phyloP scores from a whole-genome alignment of 2,329 filamentous ascomycete genomes.

The Immersiporthe knoxdaviesiana region DNA sequence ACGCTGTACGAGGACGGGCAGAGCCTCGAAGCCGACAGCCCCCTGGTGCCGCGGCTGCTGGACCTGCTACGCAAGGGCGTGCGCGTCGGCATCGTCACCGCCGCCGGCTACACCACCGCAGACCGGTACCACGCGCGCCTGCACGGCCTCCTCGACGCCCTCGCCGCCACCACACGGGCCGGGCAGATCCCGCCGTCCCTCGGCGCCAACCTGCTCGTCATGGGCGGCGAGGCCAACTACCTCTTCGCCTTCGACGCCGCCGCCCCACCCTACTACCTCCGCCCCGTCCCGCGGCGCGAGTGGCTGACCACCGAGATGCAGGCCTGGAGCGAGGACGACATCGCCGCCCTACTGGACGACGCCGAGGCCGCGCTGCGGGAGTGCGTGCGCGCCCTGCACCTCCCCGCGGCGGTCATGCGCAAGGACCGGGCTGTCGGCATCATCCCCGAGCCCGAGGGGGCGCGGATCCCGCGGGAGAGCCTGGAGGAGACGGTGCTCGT shows the following conservation, averaged over 20 bases:
- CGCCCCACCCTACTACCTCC: constrained; percentile 65
- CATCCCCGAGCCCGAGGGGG: constrained; percentile 63
- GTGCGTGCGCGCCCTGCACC: constrained; percentile 76
- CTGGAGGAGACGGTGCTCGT: constrained; percentile 96
- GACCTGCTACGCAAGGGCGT: constrained; percentile 77
- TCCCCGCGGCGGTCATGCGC: constrained; percentile 79
- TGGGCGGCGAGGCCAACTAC: constrained; percentile 96
- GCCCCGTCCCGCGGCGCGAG: constrained; percentile 64
- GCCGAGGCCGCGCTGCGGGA: constrained; percentile 84
- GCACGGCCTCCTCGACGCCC: constrained; percentile 81
- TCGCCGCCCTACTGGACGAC: constrained; percentile 80
- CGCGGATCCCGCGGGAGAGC: constrained; percentile 80
- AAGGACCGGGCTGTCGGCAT: constrained; percentile 89
- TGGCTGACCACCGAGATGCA: constrained; percentile 83
- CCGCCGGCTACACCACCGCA: constrained; percentile 90
- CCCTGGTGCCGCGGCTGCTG: constrained; percentile 70
- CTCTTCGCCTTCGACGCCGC: constrained; percentile 77
- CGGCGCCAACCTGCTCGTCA: constrained; percentile 81
- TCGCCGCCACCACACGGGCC: constrained; percentile 56
- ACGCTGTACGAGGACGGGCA: constrained; percentile 93
- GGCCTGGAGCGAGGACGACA: constrained; percentile 75
- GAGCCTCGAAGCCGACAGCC: constrained; percentile 73
- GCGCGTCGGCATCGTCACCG: constrained; percentile 93
- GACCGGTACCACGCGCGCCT: constrained; percentile 85
- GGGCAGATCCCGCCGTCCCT: constrained; percentile 62